phyloP scores from a whole-genome alignment of 352 stramenopile species.

The Pythium utonaiense region DNA sequence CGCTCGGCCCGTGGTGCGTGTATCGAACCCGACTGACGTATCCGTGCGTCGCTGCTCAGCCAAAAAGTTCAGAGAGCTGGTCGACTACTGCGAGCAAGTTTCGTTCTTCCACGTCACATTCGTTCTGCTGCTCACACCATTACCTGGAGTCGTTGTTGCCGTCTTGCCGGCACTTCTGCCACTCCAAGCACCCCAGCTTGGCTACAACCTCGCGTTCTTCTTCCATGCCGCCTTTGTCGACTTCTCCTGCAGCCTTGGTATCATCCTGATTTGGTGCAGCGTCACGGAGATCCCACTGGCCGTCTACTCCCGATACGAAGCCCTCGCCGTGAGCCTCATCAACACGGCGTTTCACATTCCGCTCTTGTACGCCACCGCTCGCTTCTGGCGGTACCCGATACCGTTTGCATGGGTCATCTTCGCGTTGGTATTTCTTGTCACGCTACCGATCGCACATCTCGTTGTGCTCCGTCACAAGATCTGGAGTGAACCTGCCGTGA shows the following conservation, averaged over 20 bases:
- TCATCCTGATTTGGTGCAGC: constrained; percentile 16
- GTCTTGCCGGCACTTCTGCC: constrained; percentile 3
- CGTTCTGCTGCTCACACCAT: constrained; percentile 1
- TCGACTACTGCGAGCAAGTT: too few species aligned
- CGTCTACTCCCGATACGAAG: constrained; percentile 10
- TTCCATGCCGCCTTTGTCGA: not conserved
- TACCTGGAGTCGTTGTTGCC: constrained; percentile 1
- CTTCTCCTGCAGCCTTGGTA: constrained; percentile 3
- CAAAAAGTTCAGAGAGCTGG: too few species aligned
- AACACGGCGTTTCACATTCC: not conserved
- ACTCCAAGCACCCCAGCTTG: not conserved
- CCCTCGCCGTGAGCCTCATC: not conserved
- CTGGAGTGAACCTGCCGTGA: not conserved
- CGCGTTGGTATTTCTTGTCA: not conserved
- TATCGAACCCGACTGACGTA: too few species aligned
- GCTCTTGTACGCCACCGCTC: not conserved
- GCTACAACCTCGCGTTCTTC: constrained; percentile 3
- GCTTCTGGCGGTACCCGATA: constrained; percentile 2
- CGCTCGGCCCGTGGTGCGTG: too few species aligned
- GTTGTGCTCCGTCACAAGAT: constrained; percentile 5
- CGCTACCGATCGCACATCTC: not conserved
- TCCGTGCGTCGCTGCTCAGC: too few species aligned
- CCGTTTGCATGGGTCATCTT: constrained; percentile 5
- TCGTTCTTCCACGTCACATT: too few species aligned
- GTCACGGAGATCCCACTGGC: constrained; percentile 7